Evolutionary conservation across 2,329 filamentous ascomycete species (phyloP).

Genomic region (Anthostomella pinea): DNA sequence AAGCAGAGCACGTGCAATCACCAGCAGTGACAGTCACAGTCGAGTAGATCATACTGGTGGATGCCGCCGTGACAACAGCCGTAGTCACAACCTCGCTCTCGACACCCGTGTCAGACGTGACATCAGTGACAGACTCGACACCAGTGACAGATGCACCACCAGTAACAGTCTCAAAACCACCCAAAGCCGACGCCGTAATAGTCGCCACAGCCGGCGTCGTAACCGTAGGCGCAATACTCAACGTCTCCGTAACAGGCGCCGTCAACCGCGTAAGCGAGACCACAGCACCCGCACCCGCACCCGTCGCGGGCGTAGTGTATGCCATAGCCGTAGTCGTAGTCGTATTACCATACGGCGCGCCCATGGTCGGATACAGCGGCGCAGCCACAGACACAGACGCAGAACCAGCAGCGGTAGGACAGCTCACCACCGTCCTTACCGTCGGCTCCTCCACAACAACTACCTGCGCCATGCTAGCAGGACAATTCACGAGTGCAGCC

Average conservation of each 20-base stretch:
- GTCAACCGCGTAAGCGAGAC: slow-evolving; percentile 19
- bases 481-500: slow-evolving; percentile 23
- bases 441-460: slow-evolving; percentile 22
- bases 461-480: slow-evolving; percentile 21
- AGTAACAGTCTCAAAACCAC: too few species aligned
- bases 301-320: slow-evolving; percentile 6
- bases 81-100: too few species aligned
- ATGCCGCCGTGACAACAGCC: too few species aligned
- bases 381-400: slow-evolving; percentile 4
- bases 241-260: slow-evolving; percentile 17
- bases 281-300: background rate
- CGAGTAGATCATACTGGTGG: too few species aligned
- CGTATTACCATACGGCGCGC: background rate
- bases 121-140: too few species aligned
- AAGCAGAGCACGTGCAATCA: too few species aligned
- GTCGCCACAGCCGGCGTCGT: slow-evolving; percentile 4
- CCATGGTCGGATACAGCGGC: slow-evolving; percentile 6
- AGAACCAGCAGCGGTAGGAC: slow-evolving; percentile 1
- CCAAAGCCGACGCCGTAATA: too few species aligned
- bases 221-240: slow-evolving; percentile 11
- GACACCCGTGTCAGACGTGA: too few species aligned
- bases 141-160: too few species aligned
- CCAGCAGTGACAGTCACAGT: too few species aligned
- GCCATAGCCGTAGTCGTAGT: slow-evolving; percentile 6
- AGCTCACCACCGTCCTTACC: too few species aligned